Conservation (phyloP, 148 eudicot species). For the Chenopodium album region DNA sequence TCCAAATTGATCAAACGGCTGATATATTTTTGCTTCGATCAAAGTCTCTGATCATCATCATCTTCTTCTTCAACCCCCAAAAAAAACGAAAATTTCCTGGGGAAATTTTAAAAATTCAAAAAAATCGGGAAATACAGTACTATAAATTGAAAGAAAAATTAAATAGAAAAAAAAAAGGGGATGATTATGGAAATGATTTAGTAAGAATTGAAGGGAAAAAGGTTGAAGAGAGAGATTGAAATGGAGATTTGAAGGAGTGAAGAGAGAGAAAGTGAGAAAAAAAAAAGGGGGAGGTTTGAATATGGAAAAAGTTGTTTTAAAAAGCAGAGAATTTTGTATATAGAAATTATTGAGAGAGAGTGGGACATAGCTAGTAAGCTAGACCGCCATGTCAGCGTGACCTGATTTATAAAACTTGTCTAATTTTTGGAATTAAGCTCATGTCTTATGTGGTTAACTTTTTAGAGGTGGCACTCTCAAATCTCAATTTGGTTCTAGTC, state of each 20-base stretch:
- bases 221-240: background rate
- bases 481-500: too few species aligned
- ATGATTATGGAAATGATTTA: background rate
- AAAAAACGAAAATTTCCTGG: background rate
- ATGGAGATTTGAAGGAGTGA: background rate
- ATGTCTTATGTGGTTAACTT: too few species aligned
- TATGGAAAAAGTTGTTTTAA: background rate
- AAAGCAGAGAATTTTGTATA: slow-evolving; percentile 9
- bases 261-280: background rate
- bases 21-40: background rate
- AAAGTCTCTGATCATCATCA: slow-evolving; percentile 8
- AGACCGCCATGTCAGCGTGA: background rate
- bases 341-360: background rate
- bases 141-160: background rate
- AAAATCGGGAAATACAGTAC: background rate
- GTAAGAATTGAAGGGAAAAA: background rate
- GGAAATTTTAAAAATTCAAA: background rate
- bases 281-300: slow-evolving; percentile 12
- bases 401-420: background rate
- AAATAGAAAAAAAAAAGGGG: background rate
- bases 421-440: too few species aligned
- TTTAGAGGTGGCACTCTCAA: too few species aligned
- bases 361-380: background rate
- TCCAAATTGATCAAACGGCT: background rate
- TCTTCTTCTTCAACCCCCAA: slow-evolving; percentile 2